Base-by-base conservation (phyloP, 768 basidiomycete genomes). In the Mrakia gelida region DNA sequence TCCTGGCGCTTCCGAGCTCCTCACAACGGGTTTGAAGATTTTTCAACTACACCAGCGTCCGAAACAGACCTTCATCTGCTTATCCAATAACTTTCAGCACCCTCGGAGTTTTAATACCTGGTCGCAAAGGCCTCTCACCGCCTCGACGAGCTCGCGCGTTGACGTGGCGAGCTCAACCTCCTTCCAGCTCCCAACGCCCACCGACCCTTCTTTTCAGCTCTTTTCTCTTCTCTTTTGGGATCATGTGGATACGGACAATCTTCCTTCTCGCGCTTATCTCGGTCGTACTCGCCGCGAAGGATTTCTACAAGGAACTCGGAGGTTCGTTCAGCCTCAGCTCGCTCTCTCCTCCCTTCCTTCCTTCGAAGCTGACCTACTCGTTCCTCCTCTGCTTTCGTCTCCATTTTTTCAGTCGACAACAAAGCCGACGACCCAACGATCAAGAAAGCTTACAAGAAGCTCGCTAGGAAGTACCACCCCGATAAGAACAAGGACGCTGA, bases 341-440 rank as follows among this genome's bases (percentile, higher is more conserved):
- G 16, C n/a, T 38, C 21, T 52, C 52, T 32, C 32, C 75, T 18
- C 41, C 28, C 45, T 3, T 18, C 62, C 26, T 16, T 59, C 59
- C 32, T 67, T 49, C 75, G 62, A 23, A 32, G 56, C 73, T 28
- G 15, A 59, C 30, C 28, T 28, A 1, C 26, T 62, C 13, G 43
- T 41, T 41, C 30, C 49, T 2, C 38, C 56, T 32, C 28, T 54
- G 30, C 2, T 43, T 0, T 45, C 45, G 26, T 75, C 28, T 80
- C 7, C n/a, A n/a, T n/a, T 10, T 52, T 52, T 3, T 0, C 49
- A 88, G 88, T 96, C 65, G 89, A 90, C 81, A 89, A 86, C 80
- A 91, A 92, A 63, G 93, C 94, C 21, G 91, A 91, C 54, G 92
- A 95, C 63, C 90, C 89, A 82, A 94, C 96, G 82, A 93, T 98